Conservation (phyloP, 257 asterid genomes). For the Solanum peruvianum region DNA sequence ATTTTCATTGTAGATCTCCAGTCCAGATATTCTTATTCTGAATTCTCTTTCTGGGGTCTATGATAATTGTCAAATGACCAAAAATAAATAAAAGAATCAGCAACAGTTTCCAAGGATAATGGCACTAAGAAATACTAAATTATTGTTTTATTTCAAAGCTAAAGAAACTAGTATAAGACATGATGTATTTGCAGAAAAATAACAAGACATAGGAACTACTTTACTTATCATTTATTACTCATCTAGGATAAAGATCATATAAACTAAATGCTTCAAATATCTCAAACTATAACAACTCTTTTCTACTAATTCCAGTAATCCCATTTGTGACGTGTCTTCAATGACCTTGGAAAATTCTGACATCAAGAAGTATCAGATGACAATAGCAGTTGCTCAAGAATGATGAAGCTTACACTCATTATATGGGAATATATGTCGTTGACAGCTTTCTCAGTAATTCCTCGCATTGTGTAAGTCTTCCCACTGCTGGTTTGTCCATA, state of each 20-base stretch:
- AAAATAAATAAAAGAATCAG: not conserved
- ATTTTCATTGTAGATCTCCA: slow-evolving; percentile 87
- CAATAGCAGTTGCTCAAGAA: not conserved
- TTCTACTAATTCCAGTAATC: not conserved
- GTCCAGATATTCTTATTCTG: slow-evolving; percentile 73
- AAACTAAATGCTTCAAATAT: not conserved
- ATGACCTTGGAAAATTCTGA: not conserved
- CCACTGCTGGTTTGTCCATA: slow-evolving; percentile 99
- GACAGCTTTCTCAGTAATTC: slow-evolving; percentile 87
- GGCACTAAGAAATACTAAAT: not conserved
- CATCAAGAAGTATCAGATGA: not conserved
- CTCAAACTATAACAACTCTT: not conserved
- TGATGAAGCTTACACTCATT: slow-evolving; percentile 50
- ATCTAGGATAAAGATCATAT: not conserved
- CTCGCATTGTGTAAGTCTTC: slow-evolving; percentile 89
- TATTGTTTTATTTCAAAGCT: not conserved
- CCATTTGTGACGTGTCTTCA: not conserved
- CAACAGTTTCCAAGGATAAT: not conserved
- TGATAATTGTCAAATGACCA: not conserved
- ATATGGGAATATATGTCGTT: slow-evolving; percentile 80
- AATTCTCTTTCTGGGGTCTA: slow-evolving; percentile 95
- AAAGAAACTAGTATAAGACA: not conserved
- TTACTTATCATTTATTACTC: not conserved
- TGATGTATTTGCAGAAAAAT: not conserved
- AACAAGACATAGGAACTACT: not conserved